Evolutionary conservation across 2,329 filamentous ascomycete species (phyloP).

Genomic region (Sporothrix schenckii): DNA sequence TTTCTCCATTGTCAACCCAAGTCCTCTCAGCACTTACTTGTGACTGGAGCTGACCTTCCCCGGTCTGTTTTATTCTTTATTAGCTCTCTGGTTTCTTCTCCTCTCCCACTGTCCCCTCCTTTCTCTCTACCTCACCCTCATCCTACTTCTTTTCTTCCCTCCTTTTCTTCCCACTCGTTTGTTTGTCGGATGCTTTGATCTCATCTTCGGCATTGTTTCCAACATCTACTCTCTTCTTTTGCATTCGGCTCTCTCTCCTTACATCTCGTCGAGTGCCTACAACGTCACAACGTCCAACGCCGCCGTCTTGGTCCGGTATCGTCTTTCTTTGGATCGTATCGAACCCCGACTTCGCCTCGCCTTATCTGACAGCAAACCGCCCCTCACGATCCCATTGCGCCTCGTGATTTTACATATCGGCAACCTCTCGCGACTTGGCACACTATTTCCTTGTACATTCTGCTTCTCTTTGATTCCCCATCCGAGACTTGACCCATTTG

Average conservation of each 20-base stretch:
- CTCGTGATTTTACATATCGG: background rate
- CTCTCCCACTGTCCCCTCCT: background rate
- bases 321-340: background rate
- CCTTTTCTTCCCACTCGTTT: background rate
- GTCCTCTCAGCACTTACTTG: background rate
- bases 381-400: background rate
- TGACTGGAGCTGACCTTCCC: constrained; percentile 6
- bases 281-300: background rate
- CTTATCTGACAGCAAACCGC: background rate
- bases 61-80: constrained; percentile 21
- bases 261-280: background rate
- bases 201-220: background rate
- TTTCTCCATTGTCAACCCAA: background rate
- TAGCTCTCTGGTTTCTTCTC: constrained; percentile 17
- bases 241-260: background rate
- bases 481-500: constrained; percentile 30
- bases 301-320: background rate
- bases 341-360: background rate
- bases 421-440: background rate
- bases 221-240: background rate
- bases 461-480: background rate
- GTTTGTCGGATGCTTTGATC: background rate
- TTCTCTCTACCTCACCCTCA: background rate
- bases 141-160: background rate
- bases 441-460: background rate